Base-by-base conservation (phyloP, 2,329 filamentous ascomycete species). In the Monosporascus sp. region DNA sequence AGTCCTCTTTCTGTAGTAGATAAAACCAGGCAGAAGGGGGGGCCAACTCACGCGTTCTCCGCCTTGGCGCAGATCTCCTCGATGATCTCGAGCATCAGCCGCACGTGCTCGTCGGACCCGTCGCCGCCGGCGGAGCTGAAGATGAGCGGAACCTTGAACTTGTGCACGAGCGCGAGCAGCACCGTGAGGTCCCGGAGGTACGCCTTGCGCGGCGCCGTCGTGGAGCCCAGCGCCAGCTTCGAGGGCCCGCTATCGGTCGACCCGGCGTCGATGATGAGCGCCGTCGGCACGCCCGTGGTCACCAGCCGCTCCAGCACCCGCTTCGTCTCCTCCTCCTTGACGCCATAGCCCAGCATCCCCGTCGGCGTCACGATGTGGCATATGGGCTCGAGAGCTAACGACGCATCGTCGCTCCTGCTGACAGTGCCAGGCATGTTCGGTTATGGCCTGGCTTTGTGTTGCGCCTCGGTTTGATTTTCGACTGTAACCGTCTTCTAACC, bases 301-400 rank as follows among this genome's bases (percentile, higher is more conserved):
- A 64, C 59, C 3, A 72, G 61, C 0, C 31, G 49, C 0, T 61
- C 55, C 0, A 74, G 61, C 3, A 64, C 64, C 0, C 54, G 22
- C 0, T 52, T 44, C 0, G 61, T 69, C 22, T 69, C 63, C 0
- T 59, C 56, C 31, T 70, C 67, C 49, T 73, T 62, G 47, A 77
- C 73, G 26, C 77, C 77, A 53, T 78, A 80, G 5, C 77, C 76
- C 7, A 80, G 61, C 74, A 77, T 79, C 31, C 73, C 76, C 16
- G 77, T 71, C 0, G 76, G 76, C 0, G 77, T 74, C 2, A 78
- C 58, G 44, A 79, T 76, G 9, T 71, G 65, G 55, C 72, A 73
- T 22, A 73, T 47, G 4, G 62, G 62, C 7, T 31, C 49, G 24
- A 46, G 43, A 27, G 22, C 17, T 31, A 11, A 34, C 31, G 31